Conservation (phyloP, 176 grass and related monocot genomes). For the Melocanna baccifera region DNA sequence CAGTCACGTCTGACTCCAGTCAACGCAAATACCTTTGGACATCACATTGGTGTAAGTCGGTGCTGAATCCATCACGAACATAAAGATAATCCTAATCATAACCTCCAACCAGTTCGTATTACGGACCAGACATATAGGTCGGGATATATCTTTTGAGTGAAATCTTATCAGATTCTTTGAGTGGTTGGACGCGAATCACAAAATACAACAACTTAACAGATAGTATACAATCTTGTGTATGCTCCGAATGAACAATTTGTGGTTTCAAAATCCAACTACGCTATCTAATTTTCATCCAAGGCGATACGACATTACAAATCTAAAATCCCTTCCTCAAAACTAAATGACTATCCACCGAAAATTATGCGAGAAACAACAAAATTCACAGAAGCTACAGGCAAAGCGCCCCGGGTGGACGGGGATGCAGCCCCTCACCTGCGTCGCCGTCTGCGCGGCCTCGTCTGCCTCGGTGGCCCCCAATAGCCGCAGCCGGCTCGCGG, state of each 20-base stretch:
- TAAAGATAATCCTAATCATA: too few species aligned
- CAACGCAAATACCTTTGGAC: too few species aligned
- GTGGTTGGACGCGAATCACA: too few species aligned
- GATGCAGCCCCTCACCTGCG: slow-evolving; percentile 36
- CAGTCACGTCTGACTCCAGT: too few species aligned
- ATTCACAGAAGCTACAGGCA: background rate
- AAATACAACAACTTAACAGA: background rate
- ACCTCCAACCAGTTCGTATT: too few species aligned
- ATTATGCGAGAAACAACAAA: background rate
- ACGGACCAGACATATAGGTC: too few species aligned
- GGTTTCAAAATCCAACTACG: background rate
- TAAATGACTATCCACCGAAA: background rate
- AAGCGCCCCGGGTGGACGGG: background rate
- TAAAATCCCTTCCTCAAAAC: background rate
- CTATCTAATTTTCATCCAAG: background rate
- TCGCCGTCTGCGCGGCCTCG: slow-evolving; percentile 34
- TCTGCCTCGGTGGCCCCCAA: slow-evolving; percentile 40
- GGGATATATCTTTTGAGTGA: too few species aligned
- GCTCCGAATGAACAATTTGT: background rate
- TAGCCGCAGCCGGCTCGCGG: background rate
- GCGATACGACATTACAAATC: background rate
- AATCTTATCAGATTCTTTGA: too few species aligned
- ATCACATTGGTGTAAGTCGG: too few species aligned
- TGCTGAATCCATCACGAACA: too few species aligned
- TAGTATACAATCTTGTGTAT: background rate